phyloP scores from a whole-genome alignment of 169 alveolate species.

The Eimeria mitis region DNA sequence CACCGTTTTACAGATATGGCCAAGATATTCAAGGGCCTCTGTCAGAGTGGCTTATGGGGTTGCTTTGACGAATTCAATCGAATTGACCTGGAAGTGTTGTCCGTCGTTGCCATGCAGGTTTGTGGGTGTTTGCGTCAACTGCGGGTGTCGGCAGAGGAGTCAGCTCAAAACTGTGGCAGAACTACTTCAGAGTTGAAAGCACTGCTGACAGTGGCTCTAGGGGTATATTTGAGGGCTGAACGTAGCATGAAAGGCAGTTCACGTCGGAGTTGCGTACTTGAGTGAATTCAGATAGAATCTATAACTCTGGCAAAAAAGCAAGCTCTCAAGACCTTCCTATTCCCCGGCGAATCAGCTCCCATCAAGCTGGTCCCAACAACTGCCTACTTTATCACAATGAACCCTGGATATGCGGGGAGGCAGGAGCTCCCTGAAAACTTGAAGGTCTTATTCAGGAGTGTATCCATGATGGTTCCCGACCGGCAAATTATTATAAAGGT shows the following conservation, averaged over 20 bases:
- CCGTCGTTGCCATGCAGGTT: slow-evolving; percentile 97
- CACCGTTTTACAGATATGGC: slow-evolving; percentile 98
- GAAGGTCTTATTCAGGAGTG: slow-evolving; percentile 96
- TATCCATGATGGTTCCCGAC: slow-evolving; percentile 98
- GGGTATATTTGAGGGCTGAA: background rate
- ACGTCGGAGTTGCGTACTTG: background rate
- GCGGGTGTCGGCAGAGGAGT: background rate
- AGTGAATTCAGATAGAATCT: slow-evolving; percentile 88
- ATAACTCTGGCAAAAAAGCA: slow-evolving; percentile 94
- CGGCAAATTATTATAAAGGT: slow-evolving; percentile 96
- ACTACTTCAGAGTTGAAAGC: background rate
- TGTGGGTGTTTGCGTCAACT: background rate
- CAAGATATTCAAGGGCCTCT: slow-evolving; percentile 95
- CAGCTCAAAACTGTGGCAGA: background rate
- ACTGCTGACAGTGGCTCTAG: background rate
- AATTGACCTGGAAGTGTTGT: slow-evolving; percentile 95
- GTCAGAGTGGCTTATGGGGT: slow-evolving; percentile 97
- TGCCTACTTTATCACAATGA: slow-evolving; percentile 97
- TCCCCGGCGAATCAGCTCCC: slow-evolving; percentile 95
- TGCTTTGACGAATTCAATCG: slow-evolving; percentile 98
- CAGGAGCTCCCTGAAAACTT: slow-evolving; percentile 97
- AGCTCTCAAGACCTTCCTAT: slow-evolving; percentile 91
- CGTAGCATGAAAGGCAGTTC: background rate
- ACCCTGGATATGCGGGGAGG: slow-evolving; percentile 98
- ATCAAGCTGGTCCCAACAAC: slow-evolving; percentile 91